Conservation (phyloP, 768 basidiomycete genomes). For the Suillus decipiens region DNA sequence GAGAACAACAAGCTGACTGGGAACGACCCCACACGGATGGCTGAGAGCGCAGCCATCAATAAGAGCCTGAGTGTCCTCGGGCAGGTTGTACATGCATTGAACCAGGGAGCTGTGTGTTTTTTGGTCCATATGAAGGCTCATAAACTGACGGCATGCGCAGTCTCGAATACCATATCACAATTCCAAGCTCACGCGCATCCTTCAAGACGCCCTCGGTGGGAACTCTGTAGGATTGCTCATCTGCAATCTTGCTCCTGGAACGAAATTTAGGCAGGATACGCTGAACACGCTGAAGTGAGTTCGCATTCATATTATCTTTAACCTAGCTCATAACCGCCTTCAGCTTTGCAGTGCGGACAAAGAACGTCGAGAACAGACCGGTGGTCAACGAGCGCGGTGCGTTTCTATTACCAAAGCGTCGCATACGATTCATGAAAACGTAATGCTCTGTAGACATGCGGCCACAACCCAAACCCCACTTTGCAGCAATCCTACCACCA, state of each 20-base stretch:
- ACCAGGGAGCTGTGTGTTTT: constrained; percentile 58
- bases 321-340: constrained; percentile 14
- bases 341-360: constrained; percentile 81
- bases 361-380: constrained; percentile 84
- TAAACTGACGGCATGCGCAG: constrained; percentile 36
- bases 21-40: constrained; percentile 84
- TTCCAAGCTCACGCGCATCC: constrained; percentile 83
- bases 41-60: constrained; percentile 88
- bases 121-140: neutral
- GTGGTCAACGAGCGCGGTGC: constrained; percentile 76
- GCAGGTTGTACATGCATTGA: constrained; percentile 85
- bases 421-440: neutral
- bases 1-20: constrained; percentile 93
- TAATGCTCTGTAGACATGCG: constrained; percentile 49
- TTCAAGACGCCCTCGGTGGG: constrained; percentile 90
- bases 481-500: constrained; percentile 58
- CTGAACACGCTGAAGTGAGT: constrained; percentile 85
- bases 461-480: constrained; percentile 59
- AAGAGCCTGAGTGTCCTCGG: constrained; percentile 85
- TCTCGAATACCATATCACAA: constrained; percentile 87
- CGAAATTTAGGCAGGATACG: constrained; percentile 83
- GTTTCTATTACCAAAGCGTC: constrained; percentile 17
- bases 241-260: constrained; percentile 84
- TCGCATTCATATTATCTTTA: constrained; percentile 20
- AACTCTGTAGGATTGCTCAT: constrained; percentile 78